Evolutionary conservation across 805 yeast species (phyloP), one percentile per base, ranked within the genome.

Genomic region (Saturnispora saitoi): DNA sequence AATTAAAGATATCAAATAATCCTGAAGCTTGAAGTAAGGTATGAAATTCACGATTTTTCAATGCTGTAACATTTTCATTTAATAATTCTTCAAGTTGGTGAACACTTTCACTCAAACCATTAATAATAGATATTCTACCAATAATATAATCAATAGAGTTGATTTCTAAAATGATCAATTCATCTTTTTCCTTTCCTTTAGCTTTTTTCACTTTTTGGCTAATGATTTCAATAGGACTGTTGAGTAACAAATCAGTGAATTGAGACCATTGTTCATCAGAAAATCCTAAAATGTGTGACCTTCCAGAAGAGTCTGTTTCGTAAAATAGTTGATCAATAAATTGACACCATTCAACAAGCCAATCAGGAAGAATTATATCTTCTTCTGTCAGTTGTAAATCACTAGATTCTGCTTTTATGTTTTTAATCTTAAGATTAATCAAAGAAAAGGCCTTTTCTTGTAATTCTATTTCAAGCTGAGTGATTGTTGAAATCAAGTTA

Each of bases 321-420:
- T 78, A 80, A 52, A 84, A 72, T 2, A 86, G 63, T 1, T 78
- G 78, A 49, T 82, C 69, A 28, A 84, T 68, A 14, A 78, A 83
- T 0, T 77, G 68, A 43, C 83, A 72, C 55, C 82, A 80, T n/a
- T 78, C 82, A 43, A 76, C 69, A 20, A 86, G 66, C 89, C 95
- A 90, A 51, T 86, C 95, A 0, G 97, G 96, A 4, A 95, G 81
- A 51, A 82, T 77, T 20, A 86, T 67, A 51, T 86, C 86, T 28
- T 73, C 73, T 45, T 69, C 62, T 15, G 73, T 51, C n/a, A 22
- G 39, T 4, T 42, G 15, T 2, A n/a, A 14, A 19, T 22, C 50
- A 10, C 7, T 37, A 24, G 28, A 30, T 15, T 45, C 51, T 34
- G 63, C 62, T 48, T 69, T 58, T 10, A 59, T 53, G 15, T 68